Evolutionary conservation across 2,329 filamentous ascomycete genomes (phyloP).

Genomic region (Stemphylium lycopersici): DNA sequence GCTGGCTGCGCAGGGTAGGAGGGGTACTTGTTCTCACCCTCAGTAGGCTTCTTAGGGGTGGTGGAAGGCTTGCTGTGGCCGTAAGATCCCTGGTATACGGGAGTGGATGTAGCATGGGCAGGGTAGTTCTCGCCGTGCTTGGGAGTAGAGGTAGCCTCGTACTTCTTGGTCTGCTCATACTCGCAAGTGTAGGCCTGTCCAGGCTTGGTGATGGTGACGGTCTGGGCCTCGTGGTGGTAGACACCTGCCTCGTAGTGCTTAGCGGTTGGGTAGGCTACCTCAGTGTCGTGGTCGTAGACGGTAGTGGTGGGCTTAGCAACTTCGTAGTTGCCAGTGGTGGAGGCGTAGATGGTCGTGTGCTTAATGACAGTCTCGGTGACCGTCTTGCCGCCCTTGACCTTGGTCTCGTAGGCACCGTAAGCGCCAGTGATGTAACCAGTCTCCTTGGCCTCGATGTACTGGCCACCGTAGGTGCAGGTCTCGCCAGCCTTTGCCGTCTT

Average conservation of each 20-base stretch:
- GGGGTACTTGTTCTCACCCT: slow-evolving; percentile 11
- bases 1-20: slow-evolving; percentile 1
- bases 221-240: slow-evolving; percentile 36
- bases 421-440: slow-evolving; percentile 33
- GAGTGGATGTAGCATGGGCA: slow-evolving; percentile 11
- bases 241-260: slow-evolving; percentile 31
- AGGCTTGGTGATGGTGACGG: slow-evolving; percentile 43
- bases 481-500: slow-evolving; percentile 28
- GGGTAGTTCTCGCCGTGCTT: slow-evolving; percentile 11
- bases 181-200: slow-evolving; percentile 38
- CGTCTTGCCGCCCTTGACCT: slow-evolving; percentile 16
- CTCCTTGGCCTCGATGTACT: slow-evolving; percentile 26
- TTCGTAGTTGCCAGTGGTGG: slow-evolving; percentile 35
- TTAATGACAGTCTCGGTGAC: slow-evolving; percentile 34
- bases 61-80: slow-evolving; percentile 12
- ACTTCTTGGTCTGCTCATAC: slow-evolving; percentile 30
- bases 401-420: slow-evolving; percentile 33
- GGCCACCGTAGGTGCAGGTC: slow-evolving; percentile 37
- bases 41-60: slow-evolving; percentile 14
- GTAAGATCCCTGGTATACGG: slow-evolving; percentile 11
- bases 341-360: slow-evolving; percentile 31
- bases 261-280: slow-evolving; percentile 35
- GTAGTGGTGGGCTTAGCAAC: slow-evolving; percentile 45
- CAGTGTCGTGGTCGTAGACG: slow-evolving; percentile 31
- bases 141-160: slow-evolving; percentile 15